Conservation (phyloP, 2,329 filamentous ascomycete genomes). For the Apiospora koreana region DNA sequence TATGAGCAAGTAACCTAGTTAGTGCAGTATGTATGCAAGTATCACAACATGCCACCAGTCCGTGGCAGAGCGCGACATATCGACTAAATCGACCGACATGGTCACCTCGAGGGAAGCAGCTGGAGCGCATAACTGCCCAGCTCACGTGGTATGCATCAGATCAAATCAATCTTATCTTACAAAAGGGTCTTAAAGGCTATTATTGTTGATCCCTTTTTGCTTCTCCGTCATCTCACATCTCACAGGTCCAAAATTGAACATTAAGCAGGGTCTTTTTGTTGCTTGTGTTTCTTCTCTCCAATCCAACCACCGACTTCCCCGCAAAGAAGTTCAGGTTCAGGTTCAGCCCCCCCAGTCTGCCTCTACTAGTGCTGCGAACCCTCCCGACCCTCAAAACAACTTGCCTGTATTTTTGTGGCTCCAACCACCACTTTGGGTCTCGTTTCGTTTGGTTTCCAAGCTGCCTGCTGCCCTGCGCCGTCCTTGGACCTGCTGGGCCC, state of each 20-base stretch:
- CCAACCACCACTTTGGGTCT: slow-evolving; percentile 8
- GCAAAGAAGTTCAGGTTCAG: not conserved
- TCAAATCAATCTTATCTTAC: not conserved
- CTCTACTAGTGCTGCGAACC: not conserved
- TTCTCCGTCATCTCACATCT: not conserved
- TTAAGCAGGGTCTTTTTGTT: too few species aligned
- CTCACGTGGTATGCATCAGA: not conserved
- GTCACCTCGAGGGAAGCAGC: not conserved
- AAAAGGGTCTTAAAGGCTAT: not conserved
- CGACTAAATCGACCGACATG: not conserved
- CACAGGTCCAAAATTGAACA: not conserved
- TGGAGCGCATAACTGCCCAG: not conserved
- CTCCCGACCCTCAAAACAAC: too few species aligned
- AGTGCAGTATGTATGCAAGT: not conserved
- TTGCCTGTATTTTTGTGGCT: slow-evolving; percentile 1
- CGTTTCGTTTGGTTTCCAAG: not conserved
- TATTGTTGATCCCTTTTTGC: not conserved
- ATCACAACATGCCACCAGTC: not conserved
- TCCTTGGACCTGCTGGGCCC: not conserved
- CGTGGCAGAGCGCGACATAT: too few species aligned
- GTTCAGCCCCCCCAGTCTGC: not conserved
- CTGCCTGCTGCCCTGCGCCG: not conserved
- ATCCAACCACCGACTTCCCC: not conserved
- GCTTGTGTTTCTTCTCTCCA: not conserved
- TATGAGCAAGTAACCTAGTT: too few species aligned